Evolutionary conservation across 139 green algal species (phyloP).

Genomic region (Chlamydomonas incerta): DNA sequence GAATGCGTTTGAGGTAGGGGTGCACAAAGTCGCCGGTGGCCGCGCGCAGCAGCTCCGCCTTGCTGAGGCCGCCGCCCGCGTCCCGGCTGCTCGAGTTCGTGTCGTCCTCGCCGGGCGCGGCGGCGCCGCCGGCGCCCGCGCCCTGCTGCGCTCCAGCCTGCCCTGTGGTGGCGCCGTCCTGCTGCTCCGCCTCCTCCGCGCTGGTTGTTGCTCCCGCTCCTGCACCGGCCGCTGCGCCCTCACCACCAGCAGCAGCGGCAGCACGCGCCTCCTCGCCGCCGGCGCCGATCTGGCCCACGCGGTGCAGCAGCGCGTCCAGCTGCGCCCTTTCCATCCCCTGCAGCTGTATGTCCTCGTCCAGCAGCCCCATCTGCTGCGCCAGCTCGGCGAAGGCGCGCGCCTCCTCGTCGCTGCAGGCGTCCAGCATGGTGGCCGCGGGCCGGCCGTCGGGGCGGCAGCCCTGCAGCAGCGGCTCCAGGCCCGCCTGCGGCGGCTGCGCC

Average conservation of each 20-base stretch:
- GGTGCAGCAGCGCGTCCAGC: conserved; percentile 4
- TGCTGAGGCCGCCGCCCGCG: background rate
- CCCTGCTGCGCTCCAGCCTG: background rate
- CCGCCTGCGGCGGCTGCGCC: background rate
- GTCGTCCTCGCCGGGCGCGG: conserved; percentile 1
- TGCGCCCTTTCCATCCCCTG: background rate
- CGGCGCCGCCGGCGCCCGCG: background rate
- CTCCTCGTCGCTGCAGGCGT: conserved; percentile 53
- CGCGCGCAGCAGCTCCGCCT: background rate
- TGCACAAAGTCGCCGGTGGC: conserved; percentile 62
- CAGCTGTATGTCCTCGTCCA: background rate
- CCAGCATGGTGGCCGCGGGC: conserved; percentile 47
- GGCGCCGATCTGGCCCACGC: background rate
- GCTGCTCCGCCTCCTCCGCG: background rate
- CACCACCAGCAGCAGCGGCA: too few relatives aligned
- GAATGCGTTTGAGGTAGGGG: conserved; percentile 68
- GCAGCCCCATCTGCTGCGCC: conserved; percentile 24
- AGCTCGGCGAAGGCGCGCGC: conserved; percentile 45
- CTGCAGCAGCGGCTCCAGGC: background rate
- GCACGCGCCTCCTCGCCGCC: background rate
- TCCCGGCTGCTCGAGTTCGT: background rate
- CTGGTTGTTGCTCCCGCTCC: background rate
- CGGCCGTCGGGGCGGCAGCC: conserved; percentile 30
- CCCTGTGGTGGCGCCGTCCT: too few relatives aligned
- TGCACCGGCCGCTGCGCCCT: too few relatives aligned